A percentile compares a stretch with the other conserved stretches of the same genome.
Evolutionary conservation across 345 rosid species (phyloP).

Genomic region (Brassica juncea): DNA sequence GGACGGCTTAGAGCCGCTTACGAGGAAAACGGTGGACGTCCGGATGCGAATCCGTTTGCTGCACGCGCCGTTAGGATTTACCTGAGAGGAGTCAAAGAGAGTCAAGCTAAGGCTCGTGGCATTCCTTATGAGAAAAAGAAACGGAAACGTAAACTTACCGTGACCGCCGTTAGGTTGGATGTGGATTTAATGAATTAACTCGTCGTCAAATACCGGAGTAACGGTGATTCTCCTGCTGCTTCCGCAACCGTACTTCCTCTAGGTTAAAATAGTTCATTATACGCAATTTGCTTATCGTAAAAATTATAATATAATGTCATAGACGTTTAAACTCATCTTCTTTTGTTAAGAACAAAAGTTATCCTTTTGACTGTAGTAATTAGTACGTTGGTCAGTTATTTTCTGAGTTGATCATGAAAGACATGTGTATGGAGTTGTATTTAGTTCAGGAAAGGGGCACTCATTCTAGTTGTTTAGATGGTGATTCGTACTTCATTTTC

Average conservation of each 20-base stretch:
- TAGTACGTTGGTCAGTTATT: not conserved
- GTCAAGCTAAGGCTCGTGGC: conserved; percentile 74
- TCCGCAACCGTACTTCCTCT: conserved; percentile 6
- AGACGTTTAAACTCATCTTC: not conserved
- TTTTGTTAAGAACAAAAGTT: not conserved
- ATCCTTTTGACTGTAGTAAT: not conserved
- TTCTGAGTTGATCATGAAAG: conserved; percentile 6
- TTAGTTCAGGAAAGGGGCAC: not conserved
- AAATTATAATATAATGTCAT: not conserved
- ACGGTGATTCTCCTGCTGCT: conserved; percentile 23
- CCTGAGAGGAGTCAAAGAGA: conserved; percentile 60
- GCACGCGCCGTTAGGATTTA: conserved; percentile 68
- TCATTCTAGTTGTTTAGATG: not conserved
- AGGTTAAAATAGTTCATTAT: not conserved
- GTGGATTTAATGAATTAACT: conserved; percentile 1
- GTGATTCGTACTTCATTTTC: not conserved
- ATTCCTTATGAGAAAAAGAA: conserved; percentile 72
- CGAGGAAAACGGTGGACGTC: conserved; percentile 65
- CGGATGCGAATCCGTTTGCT: conserved; percentile 63
- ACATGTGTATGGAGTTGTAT: not conserved
- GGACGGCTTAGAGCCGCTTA: conserved; percentile 75
- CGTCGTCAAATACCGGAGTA: conserved; percentile 11
- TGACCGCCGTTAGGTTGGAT: conserved; percentile 31
- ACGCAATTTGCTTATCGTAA: not conserved
- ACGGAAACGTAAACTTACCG: conserved; percentile 46